phyloP scores from a whole-genome alignment of 192 early-diverging fungal species.

The Linnemannia hyalina region DNA sequence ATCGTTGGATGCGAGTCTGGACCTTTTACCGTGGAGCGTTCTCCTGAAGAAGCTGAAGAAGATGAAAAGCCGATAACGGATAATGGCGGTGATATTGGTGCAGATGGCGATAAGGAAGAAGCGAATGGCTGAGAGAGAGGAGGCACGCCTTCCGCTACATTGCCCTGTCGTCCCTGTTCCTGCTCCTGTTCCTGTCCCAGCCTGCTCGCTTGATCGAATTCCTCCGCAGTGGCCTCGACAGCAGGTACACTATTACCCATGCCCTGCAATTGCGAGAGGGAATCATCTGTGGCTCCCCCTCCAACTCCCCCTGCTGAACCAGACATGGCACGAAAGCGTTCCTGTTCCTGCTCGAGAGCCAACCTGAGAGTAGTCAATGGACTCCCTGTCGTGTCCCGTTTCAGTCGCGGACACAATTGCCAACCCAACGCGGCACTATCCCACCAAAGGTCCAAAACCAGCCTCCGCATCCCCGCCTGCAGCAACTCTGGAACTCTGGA shows the following conservation, averaged over 20 bases:
- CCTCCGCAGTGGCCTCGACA: slow-evolving; percentile 2
- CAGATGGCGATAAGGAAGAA: too few species aligned
- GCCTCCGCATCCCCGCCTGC: slow-evolving; percentile 43
- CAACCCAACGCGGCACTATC: slow-evolving; percentile 32
- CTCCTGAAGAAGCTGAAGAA: not conserved
- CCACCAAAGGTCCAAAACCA: slow-evolving; percentile 54
- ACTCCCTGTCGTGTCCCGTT: not conserved
- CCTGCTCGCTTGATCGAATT: not conserved
- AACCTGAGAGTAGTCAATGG: not conserved
- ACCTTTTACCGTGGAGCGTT: not conserved
- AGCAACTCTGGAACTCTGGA: slow-evolving; percentile 21
- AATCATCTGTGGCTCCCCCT: not conserved
- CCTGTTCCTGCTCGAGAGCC: slow-evolving; percentile 21
- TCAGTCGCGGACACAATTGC: slow-evolving; percentile 46
- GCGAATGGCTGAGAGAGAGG: too few species aligned
- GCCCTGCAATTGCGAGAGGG: slow-evolving; percentile 5
- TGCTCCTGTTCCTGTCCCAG: not conserved
- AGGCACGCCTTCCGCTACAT: too few species aligned
- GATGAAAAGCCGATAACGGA: too few species aligned
- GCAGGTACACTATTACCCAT: slow-evolving; percentile 19
- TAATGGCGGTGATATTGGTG: too few species aligned
- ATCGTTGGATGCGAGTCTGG: not conserved
- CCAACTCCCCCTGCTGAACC: too few species aligned
- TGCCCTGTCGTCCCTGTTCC: not conserved
- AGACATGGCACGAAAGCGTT: not conserved